phyloP scores from a whole-genome alignment of 164 flowering plant genomes.

The Nymphaea thermarum region DNA sequence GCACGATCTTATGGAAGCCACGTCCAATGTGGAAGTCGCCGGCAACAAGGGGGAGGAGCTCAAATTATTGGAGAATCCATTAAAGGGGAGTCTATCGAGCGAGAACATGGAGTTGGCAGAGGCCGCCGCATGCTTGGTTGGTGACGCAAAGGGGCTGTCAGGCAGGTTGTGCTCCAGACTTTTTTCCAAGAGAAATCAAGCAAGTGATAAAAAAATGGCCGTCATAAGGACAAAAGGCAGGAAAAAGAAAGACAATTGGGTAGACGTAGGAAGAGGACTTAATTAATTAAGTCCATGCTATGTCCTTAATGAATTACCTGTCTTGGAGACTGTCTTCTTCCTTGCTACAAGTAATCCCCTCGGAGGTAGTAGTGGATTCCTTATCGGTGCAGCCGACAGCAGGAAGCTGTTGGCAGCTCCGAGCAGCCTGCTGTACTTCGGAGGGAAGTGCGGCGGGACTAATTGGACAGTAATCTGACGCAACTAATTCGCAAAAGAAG shows the following conservation, averaged over 20 bases:
- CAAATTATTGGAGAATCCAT: conserved; percentile 17
- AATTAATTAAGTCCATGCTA: no score
- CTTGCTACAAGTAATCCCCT: conserved; percentile 2
- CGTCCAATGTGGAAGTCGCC: conserved; percentile 39
- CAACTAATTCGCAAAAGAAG: not conserved
- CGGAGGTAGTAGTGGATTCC: not conserved
- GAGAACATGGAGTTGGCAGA: conserved; percentile 3
- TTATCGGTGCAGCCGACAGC: not conserved
- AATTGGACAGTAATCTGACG: not conserved
- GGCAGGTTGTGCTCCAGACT: conserved; percentile 83
- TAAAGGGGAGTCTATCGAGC: not conserved
- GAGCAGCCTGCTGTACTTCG: not conserved
- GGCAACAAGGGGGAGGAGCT: conserved; percentile 26
- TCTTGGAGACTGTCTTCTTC: conserved; percentile 34
- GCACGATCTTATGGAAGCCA: conserved; percentile 65
- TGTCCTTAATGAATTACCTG: conserved; percentile 21
- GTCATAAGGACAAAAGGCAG: not conserved
- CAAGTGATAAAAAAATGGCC: not conserved
- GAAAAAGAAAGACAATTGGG: not conserved
- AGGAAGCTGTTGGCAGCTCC: conserved; percentile 10
- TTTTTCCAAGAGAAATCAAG: not conserved
- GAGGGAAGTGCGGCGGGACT: conserved; percentile 8
- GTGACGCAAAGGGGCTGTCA: conserved; percentile 83
- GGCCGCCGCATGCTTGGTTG: conserved; percentile 28
- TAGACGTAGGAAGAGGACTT: not conserved